Evolutionary conservation across 805 yeast genomes (phyloP), one percentile per base, ranked within the genome.

Genomic region (Candida nitratophila): DNA sequence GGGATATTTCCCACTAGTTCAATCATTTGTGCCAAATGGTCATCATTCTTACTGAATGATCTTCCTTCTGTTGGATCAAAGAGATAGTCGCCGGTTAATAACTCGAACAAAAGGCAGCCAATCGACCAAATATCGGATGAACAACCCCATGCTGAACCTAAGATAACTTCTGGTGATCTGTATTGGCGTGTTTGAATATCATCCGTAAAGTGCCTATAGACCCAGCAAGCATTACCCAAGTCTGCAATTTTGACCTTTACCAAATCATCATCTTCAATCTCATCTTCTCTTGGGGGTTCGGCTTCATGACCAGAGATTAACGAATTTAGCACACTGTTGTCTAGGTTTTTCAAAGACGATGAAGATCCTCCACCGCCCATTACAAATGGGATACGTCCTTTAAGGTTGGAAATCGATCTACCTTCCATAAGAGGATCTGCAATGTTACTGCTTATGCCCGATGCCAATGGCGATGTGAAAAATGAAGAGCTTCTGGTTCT

Each of bases 71-170:
- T 77, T 5, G 99, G 99, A 61, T 91, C 97, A 62, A 91, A 93
- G 41, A 93, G 64, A 56, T 90, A 90, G 63, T 91, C 98, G 3
- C 98, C 98, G 0, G 99, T 91, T 37, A 91, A 64, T 21, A 93
- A 71, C 66, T 93, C 99, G 65, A 93, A 93, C 1, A 86, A 71
- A 55, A 93, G 66, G 65, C 98, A 90, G 0, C 95, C 97, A 55
- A 86, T 71, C n/a, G 96, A 86, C 99, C 99, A 93, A 40, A 91
- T 75, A 64, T 93, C 99, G 1, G 95, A 83, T 44, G 91, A 81
- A 42, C 96, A 89, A 1, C 99, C 99, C 99, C 99, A 93, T 29
- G 77, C 71, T 10, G 85, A 76, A 0, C 95, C 93, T 17, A 85
- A 55, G 15, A 86, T 63, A 5, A 84, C 86, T 57, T 91, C 99